Base-by-base conservation (phyloP, 345 rosid species). In the Eucalyptus viminalis region DNA sequence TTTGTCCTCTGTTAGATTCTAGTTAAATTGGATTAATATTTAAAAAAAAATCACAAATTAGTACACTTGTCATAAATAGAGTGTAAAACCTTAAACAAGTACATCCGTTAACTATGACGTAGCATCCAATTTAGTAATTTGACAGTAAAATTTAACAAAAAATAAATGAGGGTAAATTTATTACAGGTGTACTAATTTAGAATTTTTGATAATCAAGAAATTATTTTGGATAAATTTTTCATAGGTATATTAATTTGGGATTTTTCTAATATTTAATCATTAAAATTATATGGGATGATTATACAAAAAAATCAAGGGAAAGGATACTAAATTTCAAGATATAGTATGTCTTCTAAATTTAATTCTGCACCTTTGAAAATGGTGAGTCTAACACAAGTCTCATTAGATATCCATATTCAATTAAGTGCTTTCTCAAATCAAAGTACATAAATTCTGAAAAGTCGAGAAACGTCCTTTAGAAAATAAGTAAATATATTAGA, bases 121-220 rank as follows among this genome's bases (percentile, higher is more conserved):
- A 53, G 3, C 24, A 53, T 53, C 11, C 11, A 53, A 19, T 19
- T 53, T 53, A 53, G 10, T 4, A 19, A 53, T 53, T 53, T 53
- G 24, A 53, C 0, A 19, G 0, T 53, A 53, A 53, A 53, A 53
- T 53, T 53, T 53, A 53, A 19, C 24, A 1, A 19, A 53, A 53
- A 53, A 8, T 3, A 53, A 53, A 19, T 53, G 0, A 53, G 2
- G 0, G 2, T 53, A 53, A 53, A 53, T 53, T 53, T 53, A 53
- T 53, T 2, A 8, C 2, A 0, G 2, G 0, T 8, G 11, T 53
- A 53, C 5, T 8, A 19, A 53, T 53, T 53, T 53, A 19, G 2
- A 53, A 53, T 53, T 19, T 53, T 53, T 53, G 0, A 53, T 53
- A 53, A 0, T 53, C 24, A 19, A 53, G 1, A 53, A 53, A 19